These are phyloP conservation scores for Phytophthora hibernalis DNA, from an alignment of 352 stramenopile genomes.

Conservation along the genomic window DNA sequence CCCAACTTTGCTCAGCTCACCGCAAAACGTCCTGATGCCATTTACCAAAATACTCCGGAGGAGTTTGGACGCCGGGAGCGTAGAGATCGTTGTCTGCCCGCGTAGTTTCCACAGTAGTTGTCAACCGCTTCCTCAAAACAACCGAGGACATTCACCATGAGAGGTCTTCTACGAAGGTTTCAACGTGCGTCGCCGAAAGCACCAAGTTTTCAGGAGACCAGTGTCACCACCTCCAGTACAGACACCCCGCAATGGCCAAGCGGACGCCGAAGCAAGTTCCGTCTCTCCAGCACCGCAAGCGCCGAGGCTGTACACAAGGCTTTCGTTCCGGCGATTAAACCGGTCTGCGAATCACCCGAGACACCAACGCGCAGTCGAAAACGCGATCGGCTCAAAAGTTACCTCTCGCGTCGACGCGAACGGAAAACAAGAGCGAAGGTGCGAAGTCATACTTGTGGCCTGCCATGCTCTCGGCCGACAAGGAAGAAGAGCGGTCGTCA, in stretches of 20 bases:
- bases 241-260: constrained; percentile 9
- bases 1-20: background rate
- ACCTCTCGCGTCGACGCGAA: constrained; percentile 16
- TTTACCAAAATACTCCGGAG: constrained; percentile 30
- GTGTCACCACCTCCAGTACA: background rate
- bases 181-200: constrained; percentile 16
- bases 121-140: constrained; percentile 1
- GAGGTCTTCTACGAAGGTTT: constrained; percentile 32
- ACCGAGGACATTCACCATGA: constrained; percentile 12
- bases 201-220: background rate
- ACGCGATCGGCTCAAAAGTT: constrained; percentile 36
- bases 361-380: constrained; percentile 25
- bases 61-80: constrained; percentile 13
- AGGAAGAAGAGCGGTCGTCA: constrained; percentile 25
- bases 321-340: constrained; percentile 2
- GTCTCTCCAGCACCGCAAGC: constrained; percentile 10
- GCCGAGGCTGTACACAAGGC: constrained; percentile 11
- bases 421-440: constrained; percentile 5
- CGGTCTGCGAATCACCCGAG: constrained; percentile 7
- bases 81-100: background rate
- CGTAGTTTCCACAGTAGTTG: background rate
- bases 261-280: constrained; percentile 16
- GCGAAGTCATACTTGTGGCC: constrained; percentile 18
- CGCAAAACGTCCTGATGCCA: constrained; percentile 15
- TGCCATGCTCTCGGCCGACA: constrained; percentile 22